Percentiles rank a stretch among this genome's conserved stretches.
These are phyloP conservation scores for Alternaria panax DNA, from an alignment of 2,329 filamentous ascomycete species.

Conservation along the genomic window DNA sequence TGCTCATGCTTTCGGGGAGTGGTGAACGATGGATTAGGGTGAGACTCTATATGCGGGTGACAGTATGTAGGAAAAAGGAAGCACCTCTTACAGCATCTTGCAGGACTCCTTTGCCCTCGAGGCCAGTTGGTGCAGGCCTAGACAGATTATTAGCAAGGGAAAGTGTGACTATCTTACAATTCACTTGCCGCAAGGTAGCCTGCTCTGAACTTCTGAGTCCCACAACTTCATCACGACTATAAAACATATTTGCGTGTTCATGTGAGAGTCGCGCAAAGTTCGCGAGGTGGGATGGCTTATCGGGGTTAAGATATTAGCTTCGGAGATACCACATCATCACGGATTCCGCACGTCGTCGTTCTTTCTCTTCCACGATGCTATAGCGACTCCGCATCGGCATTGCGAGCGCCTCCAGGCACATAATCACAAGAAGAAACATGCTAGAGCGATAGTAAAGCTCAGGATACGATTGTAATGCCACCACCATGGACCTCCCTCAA, in stretches of 20 bases:
- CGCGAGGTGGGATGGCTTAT: not conserved
- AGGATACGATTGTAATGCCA: slow-evolving; percentile 24
- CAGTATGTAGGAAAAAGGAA: slow-evolving; percentile 18
- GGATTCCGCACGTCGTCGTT: not conserved
- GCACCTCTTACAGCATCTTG: slow-evolving; percentile 50
- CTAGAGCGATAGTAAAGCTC: slow-evolving; percentile 22
- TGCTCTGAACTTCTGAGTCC: slow-evolving; percentile 27
- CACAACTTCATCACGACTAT: slow-evolving; percentile 22
- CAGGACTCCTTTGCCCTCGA: slow-evolving; percentile 30
- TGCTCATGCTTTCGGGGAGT: not conserved
- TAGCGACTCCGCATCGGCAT: not conserved
- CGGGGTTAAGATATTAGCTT: slow-evolving; percentile 35
- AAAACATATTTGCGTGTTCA: slow-evolving; percentile 20
- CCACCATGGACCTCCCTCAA: slow-evolving; percentile 27
- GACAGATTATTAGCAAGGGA: not conserved
- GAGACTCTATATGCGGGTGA: not conserved
- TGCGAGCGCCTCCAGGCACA: slow-evolving; percentile 2
- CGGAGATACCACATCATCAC: not conserved
- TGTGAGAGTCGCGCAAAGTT: slow-evolving; percentile 12
- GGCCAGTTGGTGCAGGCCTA: slow-evolving; percentile 43
- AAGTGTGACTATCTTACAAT: not conserved
- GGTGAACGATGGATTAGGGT: not conserved
- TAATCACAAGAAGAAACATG: slow-evolving; percentile 13
- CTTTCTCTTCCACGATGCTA: not conserved
- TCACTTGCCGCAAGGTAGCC: slow-evolving; percentile 27